phyloP scores from a whole-genome alignment of 495 filamentous ascomycete genomes.

The Talaromyces wortmannii region DNA sequence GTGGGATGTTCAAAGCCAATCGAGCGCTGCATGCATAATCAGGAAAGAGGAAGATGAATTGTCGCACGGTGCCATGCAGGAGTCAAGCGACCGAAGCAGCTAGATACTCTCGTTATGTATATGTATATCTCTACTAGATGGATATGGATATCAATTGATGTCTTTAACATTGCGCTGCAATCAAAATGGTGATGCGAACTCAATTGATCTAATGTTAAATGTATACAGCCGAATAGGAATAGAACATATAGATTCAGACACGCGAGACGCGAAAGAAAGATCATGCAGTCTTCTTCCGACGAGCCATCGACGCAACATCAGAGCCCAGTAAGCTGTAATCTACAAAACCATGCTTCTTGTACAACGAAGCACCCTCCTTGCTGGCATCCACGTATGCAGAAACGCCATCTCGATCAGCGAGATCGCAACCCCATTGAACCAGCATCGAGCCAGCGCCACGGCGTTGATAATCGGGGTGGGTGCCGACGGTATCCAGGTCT shows the following conservation, averaged over 20 bases:
- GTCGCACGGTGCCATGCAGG: not conserved
- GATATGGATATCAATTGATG: not conserved
- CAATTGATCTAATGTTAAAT: slow-evolving; percentile 4
- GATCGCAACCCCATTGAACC: slow-evolving; percentile 40
- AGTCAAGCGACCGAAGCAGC: not conserved
- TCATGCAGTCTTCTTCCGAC: not conserved
- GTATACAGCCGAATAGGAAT: slow-evolving; percentile 8
- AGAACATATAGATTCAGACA: slow-evolving; percentile 7
- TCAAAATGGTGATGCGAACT: not conserved
- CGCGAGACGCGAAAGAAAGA: slow-evolving; percentile 5
- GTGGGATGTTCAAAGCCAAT: slow-evolving; percentile 18
- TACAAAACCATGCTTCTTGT: slow-evolving; percentile 24
- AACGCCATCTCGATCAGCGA: slow-evolving; percentile 25
- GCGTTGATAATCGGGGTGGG: slow-evolving; percentile 38
- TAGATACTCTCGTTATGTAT: not conserved
- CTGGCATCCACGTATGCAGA: slow-evolving; percentile 25
- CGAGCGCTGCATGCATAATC: slow-evolving; percentile 14
- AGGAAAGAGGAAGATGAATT: slow-evolving; percentile 2
- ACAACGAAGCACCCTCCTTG: slow-evolving; percentile 18
- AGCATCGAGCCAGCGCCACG: slow-evolving; percentile 44
- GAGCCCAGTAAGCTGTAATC: slow-evolving; percentile 13
- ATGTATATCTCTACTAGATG: not conserved
- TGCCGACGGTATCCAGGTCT: slow-evolving; percentile 43
- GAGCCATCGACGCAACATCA: slow-evolving; percentile 6
- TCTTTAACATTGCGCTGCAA: not conserved